Conservation (phyloP, 441 rosid genomes). For the Populus hybrid region DNA sequence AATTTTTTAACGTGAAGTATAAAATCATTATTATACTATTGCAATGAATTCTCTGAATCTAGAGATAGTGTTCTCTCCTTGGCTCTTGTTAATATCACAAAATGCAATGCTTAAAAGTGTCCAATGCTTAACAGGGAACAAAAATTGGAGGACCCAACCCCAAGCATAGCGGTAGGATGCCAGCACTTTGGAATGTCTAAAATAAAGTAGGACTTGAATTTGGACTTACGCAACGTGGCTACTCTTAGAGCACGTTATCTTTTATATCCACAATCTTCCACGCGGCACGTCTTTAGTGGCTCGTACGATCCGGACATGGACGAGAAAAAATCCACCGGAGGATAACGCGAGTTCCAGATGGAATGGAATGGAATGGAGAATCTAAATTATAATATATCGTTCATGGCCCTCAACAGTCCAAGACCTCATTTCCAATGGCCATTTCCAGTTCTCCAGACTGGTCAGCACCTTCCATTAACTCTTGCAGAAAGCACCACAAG, state of each 20-base stretch:
- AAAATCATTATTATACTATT: too few species aligned
- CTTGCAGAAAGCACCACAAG: constrained; percentile 31
- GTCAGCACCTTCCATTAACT: constrained; percentile 38
- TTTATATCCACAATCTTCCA: neutral
- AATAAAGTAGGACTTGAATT: neutral
- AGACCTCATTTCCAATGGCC: constrained; percentile 33
- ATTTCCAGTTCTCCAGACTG: constrained; percentile 47
- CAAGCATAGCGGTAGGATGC: too few species aligned
- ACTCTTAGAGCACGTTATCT: constrained; percentile 1
- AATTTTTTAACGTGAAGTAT: too few species aligned
- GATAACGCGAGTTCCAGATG: neutral
- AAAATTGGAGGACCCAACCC: too few species aligned
- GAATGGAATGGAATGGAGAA: neutral
- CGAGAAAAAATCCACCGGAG: neutral
- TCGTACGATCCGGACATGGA: neutral
- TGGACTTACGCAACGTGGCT: constrained; percentile 1
- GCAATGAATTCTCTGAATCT: too few species aligned
- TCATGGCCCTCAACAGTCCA: neutral
- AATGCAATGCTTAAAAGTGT: too few species aligned
- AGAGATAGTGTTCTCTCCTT: too few species aligned
- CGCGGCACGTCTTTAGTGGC: constrained; percentile 17
- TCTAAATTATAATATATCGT: neutral
- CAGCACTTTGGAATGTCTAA: neutral
- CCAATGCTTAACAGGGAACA: too few species aligned
- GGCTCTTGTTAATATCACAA: too few species aligned